Evolutionary conservation across 1,284 basidiomycete genomes (phyloP).

Genomic region (Acaromyces ingoldii): DNA sequence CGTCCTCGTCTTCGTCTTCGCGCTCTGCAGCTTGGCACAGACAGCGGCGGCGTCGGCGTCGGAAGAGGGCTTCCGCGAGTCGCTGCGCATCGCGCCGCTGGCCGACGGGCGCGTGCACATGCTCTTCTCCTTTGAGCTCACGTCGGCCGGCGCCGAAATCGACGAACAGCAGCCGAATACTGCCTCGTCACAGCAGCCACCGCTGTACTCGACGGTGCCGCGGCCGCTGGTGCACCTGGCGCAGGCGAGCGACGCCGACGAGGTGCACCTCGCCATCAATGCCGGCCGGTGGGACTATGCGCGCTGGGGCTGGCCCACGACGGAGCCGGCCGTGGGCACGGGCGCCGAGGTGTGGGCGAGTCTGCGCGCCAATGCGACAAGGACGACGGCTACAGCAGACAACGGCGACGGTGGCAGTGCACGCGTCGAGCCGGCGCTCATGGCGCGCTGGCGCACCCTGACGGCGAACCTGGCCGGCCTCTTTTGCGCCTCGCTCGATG

Average conservation of each 20-base stretch:
- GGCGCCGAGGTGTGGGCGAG: conserved; percentile 84
- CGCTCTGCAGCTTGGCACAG: too few relatives aligned
- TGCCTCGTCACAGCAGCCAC: conserved; percentile 66
- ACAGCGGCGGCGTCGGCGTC: too few relatives aligned
- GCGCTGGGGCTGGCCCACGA: conserved; percentile 58
- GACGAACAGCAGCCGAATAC: neutral
- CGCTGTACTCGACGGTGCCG: conserved; percentile 64
- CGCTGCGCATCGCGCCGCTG: conserved; percentile 68
- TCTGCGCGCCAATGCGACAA: conserved; percentile 10
- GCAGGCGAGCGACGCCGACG: conserved; percentile 73
- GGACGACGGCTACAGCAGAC: conserved; percentile 55
- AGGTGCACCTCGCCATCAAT: conserved; percentile 77
- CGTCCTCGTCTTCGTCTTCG: too few relatives aligned
- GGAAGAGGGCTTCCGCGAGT: conserved; percentile 61
- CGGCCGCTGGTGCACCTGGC: conserved; percentile 79
- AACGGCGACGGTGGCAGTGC: neutral
- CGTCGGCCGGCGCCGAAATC: conserved; percentile 10
- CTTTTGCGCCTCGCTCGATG: conserved; percentile 84
- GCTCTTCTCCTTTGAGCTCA: conserved; percentile 58
- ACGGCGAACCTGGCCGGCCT: conserved; percentile 84
- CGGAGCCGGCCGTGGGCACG: conserved; percentile 63
- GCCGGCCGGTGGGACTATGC: conserved; percentile 85
- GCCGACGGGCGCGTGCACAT: conserved; percentile 77
- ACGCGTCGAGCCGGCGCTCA: neutral
- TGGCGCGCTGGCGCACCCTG: conserved; percentile 65